phyloP scores from a whole-genome alignment of 2,329 filamentous ascomycete species.

The Aspergillus fructus region DNA sequence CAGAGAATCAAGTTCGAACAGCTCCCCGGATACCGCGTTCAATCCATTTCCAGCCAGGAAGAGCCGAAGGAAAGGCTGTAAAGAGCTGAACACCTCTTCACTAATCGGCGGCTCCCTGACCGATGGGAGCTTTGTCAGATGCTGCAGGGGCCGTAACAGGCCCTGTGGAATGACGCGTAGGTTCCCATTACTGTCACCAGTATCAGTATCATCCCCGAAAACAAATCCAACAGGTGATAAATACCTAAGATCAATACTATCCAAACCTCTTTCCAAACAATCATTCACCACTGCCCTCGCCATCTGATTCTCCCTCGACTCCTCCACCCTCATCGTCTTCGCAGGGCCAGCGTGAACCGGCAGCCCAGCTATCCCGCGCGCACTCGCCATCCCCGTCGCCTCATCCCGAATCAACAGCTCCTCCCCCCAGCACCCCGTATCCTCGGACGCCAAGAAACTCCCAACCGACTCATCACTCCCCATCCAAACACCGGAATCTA shows the following conservation, averaged over 20 bases:
- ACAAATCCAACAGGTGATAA: background rate
- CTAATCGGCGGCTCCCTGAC: slow-evolving; percentile 33
- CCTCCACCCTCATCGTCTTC: slow-evolving; percentile 24
- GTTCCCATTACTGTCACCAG: slow-evolving; percentile 30
- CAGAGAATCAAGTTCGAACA: slow-evolving; percentile 43
- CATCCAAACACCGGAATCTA: slow-evolving; percentile 51
- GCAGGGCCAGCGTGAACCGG: slow-evolving; percentile 13
- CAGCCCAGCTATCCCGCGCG: background rate
- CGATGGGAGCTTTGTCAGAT: slow-evolving; percentile 41
- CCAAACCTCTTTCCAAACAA: slow-evolving; percentile 45
- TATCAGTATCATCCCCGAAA: background rate
- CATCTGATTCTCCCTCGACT: slow-evolving; percentile 36
- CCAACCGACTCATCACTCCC: slow-evolving; percentile 44
- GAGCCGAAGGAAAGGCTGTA: slow-evolving; percentile 44
- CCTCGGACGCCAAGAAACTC: slow-evolving; percentile 31
- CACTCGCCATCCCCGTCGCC: slow-evolving; percentile 13
- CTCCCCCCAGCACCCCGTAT: slow-evolving; percentile 38
- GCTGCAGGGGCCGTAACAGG: slow-evolving; percentile 37
- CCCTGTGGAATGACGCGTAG: slow-evolving; percentile 31
- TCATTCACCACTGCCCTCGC: slow-evolving; percentile 39
- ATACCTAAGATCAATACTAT: slow-evolving; percentile 47
- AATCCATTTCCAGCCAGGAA: slow-evolving; percentile 47
- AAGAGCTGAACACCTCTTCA: slow-evolving; percentile 38
- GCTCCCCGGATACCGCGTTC: slow-evolving; percentile 34
- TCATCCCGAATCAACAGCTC: slow-evolving; percentile 36